Base-by-base conservation (phyloP, 1,284 basidiomycete species). In the Peniophora sp. region DNA sequence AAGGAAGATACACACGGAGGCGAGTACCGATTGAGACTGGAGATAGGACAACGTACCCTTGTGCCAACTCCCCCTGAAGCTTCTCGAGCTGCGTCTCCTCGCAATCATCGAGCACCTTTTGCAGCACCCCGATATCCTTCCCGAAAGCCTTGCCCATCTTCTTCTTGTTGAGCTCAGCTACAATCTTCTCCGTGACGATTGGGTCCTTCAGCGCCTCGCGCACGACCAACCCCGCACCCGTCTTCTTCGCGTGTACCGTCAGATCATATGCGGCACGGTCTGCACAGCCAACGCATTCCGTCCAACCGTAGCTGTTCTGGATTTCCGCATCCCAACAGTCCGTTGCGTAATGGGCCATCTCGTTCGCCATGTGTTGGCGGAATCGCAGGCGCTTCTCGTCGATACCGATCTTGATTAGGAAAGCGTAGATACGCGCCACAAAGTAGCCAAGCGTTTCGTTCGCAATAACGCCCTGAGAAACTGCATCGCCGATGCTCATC, bases 271-370 rank as follows among this genome's bases (percentile, higher is more conserved):
- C 97, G 10, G 92, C 92, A 51, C 97, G 87, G 70, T 99, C 96
- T 45, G 97, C 96, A 69, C 97, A 99, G n/a, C 96, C 97, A 48
- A 98, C 95, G 68, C 96, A 99, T 72, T 99, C 97, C 54, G 93
- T 96, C 97, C 97, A 99, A 48, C 96, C 96, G 60, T 85, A 88
- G 46, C 90, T 89, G 51, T 92, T 95, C 61, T 94, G 79, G 58
- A 99, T 97, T 74, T 99, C 96, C 52, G 95, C 95, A 66, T 99
- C 96, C 96, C 96, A 99, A 71, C 96, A 99, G 72, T 99, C 96
- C 27, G 92, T 83, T 52, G 96, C 96, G 67, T 99, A 99, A 69
- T 99, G 96, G 0, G 96, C 96, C 97, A 98, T 98, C 74, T 98
- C 96, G 72, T 92, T 92, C 54, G 71, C 79, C 94, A 97, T 97